Evolutionary conservation across 2,329 filamentous ascomycete species (phyloP).

Genomic region (Corniculantispora saksenae): DNA sequence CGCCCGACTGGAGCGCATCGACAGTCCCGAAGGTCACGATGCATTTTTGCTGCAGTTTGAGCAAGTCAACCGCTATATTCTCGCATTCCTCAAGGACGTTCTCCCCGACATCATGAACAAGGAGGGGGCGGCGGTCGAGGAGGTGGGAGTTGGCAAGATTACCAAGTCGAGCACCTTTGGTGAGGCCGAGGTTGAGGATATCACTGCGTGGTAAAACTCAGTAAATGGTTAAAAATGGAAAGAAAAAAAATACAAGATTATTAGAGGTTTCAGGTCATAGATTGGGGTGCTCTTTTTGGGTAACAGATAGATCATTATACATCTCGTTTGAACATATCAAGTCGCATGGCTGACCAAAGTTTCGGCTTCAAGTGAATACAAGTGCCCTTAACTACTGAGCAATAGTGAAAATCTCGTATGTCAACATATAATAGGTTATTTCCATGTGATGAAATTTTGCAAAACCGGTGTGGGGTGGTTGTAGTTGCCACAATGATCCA

Average conservation of each 20-base stretch:
- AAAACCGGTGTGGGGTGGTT: no score
- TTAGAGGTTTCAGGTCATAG: neutral
- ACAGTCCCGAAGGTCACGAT: conserved; percentile 93
- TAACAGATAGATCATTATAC: no score
- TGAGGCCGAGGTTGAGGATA: conserved; percentile 93
- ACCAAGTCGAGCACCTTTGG: conserved; percentile 92
- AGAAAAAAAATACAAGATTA: no score
- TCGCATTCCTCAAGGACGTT: conserved; percentile 79
- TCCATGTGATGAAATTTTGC: no score
- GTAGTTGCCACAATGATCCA: no score
- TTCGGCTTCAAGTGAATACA: no score
- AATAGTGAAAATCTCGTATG: no score
- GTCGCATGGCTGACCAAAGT: no score
- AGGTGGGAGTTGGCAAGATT: conserved; percentile 59
- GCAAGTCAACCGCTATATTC: conserved; percentile 87
- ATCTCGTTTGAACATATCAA: no score
- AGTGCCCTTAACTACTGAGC: no score
- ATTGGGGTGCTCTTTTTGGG: neutral
- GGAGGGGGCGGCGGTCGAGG: conserved; percentile 51
- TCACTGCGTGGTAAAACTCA: conserved; percentile 84
- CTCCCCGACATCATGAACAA: conserved; percentile 85
- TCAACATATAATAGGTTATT: no score
- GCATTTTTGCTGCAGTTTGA: conserved; percentile 96
- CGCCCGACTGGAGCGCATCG: conserved; percentile 79
- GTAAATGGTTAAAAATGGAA: neutral